Base-by-base conservation (phyloP, 2,329 filamentous ascomycete genomes). In the Cladosporium velox region DNA sequence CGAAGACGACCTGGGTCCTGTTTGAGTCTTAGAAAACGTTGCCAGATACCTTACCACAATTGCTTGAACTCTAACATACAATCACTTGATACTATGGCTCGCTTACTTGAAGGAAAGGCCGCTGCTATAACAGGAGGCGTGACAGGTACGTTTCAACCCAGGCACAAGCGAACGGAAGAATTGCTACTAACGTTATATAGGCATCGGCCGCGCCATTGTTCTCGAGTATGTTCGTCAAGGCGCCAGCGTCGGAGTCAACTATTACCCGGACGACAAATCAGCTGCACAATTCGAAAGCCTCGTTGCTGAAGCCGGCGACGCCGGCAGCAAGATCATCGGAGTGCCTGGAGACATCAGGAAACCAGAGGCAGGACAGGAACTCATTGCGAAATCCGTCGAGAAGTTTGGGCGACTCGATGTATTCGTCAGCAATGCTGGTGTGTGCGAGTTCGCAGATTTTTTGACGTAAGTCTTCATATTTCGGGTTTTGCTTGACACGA, bases 401-500 rank as follows among this genome's bases (percentile, higher is more conserved):
- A 79, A 80, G 66, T 90, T 87, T 75, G 82, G 84, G 15, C 75
- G 80, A 44, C 66, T 85, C 47, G 81, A 85, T 78, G 82, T 96
- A 7, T 94, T 94, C 78, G 90, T 97, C 32, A 91, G 88, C 77
- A 97, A 97, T 80, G 93, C 93, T 4, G 93, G 93, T 7, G 86
- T 97, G 67, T 97, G 92, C 82, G 86, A 91, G 69, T 97, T 97
- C 79, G 89, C 90, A 66, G 91, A 96, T 70, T 96, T 97, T 75
- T 80, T 97, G 28, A 87, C 90, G 85, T 88, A 72, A 24, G 72
- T 69, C 21, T 28, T 28, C 10, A 41, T 12, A 7, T 18, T 34
- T 34, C 30, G 0, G 10, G 15, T 21, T 12, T 34, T 28, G 21
- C 49, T 34, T 32, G 28, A 35, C n/a, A 15, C 21, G 34, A 4